Percentiles rank a stretch among this genome's conserved stretches.
These are phyloP conservation scores for Panaeolus cyanescens DNA, from an alignment of 768 basidiomycete genomes.

Conservation along the genomic window DNA sequence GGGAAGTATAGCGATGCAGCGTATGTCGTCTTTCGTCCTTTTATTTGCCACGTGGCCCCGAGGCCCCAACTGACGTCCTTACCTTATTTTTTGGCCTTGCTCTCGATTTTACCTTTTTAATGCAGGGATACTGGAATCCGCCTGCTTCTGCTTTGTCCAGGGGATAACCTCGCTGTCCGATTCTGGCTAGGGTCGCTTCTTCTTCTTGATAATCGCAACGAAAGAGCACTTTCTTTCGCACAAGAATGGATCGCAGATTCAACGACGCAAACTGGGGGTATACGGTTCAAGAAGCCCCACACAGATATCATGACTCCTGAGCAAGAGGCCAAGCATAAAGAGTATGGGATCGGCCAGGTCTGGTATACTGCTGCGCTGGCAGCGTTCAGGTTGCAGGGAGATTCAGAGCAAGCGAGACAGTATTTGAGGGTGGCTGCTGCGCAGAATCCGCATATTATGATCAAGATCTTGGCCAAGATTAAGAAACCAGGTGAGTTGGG, in stretches of 20 bases:
- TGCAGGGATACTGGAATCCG: conserved; percentile 38
- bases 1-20: conserved; percentile 32
- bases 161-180: conserved; percentile 41
- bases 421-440: conserved; percentile 38
- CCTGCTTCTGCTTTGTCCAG: conserved; percentile 44
- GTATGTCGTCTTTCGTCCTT: conserved; percentile 26
- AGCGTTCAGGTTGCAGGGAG: conserved; percentile 40
- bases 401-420: conserved; percentile 37
- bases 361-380: conserved; percentile 44
- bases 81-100: too few species aligned
- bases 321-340: conserved; percentile 9
- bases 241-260: conserved; percentile 26
- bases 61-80: too few species aligned
- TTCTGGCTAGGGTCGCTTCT: conserved; percentile 40
- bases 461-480: conserved; percentile 39
- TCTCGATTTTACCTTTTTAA: too few species aligned
- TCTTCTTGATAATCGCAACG: conserved; percentile 29
- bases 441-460: conserved; percentile 33
- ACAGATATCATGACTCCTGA: conserved; percentile 17
- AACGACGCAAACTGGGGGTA: conserved; percentile 24
- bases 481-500: conserved; percentile 33
- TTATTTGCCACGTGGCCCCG: background rate
- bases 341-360: conserved; percentile 8
- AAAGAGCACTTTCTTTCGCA: conserved; percentile 42
- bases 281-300: conserved; percentile 25